Evolutionary conservation across 2,329 filamentous ascomycete genomes (phyloP), one percentile per base, ranked within the genome.

Genomic region (Colletotrichum noveboracense): DNA sequence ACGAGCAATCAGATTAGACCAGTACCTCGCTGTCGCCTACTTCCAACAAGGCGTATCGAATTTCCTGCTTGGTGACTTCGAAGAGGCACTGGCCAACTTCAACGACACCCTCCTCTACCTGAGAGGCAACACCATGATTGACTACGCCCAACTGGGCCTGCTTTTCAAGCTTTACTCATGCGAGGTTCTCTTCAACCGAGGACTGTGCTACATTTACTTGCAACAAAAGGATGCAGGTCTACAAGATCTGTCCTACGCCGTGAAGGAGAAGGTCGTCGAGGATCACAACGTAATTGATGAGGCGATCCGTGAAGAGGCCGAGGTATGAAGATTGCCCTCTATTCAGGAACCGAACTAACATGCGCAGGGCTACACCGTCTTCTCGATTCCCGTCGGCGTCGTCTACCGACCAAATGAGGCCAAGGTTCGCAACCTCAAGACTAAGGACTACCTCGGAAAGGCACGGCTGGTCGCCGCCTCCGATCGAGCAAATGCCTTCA

Each of bases 21-120:
- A 97, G 83, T 99, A 98, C 83, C 94, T 99, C 61, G 97, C 97
- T 73, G 96, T 99, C 74, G 96, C 97, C 75, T 98, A 98, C 84
- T 99, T 99, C 85, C 97, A 99, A 83, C 95, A 98, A 85, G 97
- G 97, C 58, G 97, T 99, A 21, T 98, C 97, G 71, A 99, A 98
- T 84, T 99, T 99, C 85, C 89, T 99, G 66, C 92, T 98, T 71
- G 96, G 96, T 75, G 97, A 99, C 83, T 98, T 98, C 80, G 96
- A 98, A 84, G 97, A 98, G 85, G 97, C 97, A 21, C 89, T 98
- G 77, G 96, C 96, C 79, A 98, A 98, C 86, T 99, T 99, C 90
- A 99, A 99, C 87, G 97, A 99, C 83, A 98, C 97, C 0, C 89
- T 99, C 55, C 88, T 98, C 56, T 98, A 98, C 85, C 91, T 99